Evolutionary conservation across 1,139 yeast genomes (phyloP), one percentile per base, ranked within the genome.

Genomic region (Candida smagusa): DNA sequence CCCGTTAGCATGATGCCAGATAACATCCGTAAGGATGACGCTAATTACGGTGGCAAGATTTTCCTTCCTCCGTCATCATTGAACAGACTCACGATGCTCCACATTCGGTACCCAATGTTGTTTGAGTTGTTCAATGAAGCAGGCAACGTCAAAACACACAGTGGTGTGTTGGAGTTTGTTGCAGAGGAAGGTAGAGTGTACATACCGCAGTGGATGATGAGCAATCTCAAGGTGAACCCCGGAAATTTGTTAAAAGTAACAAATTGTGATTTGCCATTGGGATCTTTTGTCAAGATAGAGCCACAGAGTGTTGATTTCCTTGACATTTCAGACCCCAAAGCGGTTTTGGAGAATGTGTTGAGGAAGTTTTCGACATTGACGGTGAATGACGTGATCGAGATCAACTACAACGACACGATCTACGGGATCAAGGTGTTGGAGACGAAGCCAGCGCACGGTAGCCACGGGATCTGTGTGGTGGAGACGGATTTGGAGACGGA

Each of bases 121-220:
- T 94, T 94, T 54, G 86, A 84, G 57, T 65, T 92, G 38, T 69
- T 73, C 32, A 84, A 86, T 44, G 94, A 84, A 53, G 82, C 78
- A 34, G 72, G 77, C 12, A 68, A 64, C 12, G 43, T 53, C 12
- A 67, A 60, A 8, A 86, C 97, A 0, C 96, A 89, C 58, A 86
- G 92, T 35, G 99, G 99, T 52, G 98, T 94, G 11, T 67, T 94
- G 48, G 98, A 94, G 63, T 94, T 94, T 58, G 85, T 86, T 24
- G 97, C 98, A 0, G 98, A 92, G 57, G 98, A 94, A 65, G 99
- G 99, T 12, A 72, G 98, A 43, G 94, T 81, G 3, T 94, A 94
- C 57, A 57, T 92, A 32, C 99, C 99, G 0, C 90, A 87, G 52
- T 94, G 99, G 99, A 90, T 92, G 94, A 80, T 92, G 89, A 74